These are phyloP conservation scores for Forsythia suspensa DNA, from an alignment of 257 asterid genomes.

Conservation along the genomic window DNA sequence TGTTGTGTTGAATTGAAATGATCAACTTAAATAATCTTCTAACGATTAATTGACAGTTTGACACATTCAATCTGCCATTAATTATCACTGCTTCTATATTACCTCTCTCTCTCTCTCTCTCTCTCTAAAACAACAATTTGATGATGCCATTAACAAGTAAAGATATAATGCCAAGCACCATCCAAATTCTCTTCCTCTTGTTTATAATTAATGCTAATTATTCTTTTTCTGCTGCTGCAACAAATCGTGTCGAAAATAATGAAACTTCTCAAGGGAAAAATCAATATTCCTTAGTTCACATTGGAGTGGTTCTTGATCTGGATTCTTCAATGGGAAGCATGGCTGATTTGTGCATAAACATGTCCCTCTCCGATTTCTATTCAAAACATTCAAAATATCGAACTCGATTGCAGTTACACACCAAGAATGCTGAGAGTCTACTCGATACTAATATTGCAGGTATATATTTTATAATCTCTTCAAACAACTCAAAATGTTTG, in stretches of 20 bases:
- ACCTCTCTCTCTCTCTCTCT: too few relatives aligned
- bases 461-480: neutral
- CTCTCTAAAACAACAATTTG: too few relatives aligned
- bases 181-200: neutral
- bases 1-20: too few relatives aligned
- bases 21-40: too few relatives aligned
- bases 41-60: too few relatives aligned
- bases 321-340: conserved; percentile 40
- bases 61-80: too few relatives aligned
- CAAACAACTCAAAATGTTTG: neutral
- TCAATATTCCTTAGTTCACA: neutral
- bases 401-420: conserved; percentile 36
- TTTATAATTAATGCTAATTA: neutral
- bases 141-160: too few relatives aligned
- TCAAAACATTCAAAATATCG: conserved; percentile 23
- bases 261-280: neutral
- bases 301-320: conserved; percentile 41
- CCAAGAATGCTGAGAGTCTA: conserved; percentile 27
- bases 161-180: neutral
- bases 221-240: neutral
- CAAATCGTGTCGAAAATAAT: neutral
- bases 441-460: conserved; percentile 44
- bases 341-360: conserved; percentile 35
- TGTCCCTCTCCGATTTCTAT: conserved; percentile 48
- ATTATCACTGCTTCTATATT: too few relatives aligned